Evolutionary conservation across 1,284 basidiomycete species (phyloP).

Genomic region (Puccinia polysora): DNA sequence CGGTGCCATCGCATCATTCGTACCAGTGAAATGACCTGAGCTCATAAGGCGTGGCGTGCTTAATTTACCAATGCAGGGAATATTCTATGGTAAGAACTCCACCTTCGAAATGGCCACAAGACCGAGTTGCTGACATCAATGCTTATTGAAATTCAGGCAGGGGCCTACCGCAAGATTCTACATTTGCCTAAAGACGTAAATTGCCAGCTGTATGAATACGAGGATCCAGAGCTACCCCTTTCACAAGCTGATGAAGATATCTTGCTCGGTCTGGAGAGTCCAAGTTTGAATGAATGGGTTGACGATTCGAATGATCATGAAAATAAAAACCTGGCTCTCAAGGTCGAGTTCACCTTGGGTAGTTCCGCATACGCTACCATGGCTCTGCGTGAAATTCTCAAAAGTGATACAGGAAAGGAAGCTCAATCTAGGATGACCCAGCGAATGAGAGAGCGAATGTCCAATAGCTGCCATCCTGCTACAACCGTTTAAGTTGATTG

Average conservation of each 20-base stretch:
- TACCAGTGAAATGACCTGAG: no score
- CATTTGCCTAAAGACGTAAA: constrained; percentile 74
- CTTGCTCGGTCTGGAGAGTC: constrained; percentile 66
- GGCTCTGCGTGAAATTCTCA: constrained; percentile 42
- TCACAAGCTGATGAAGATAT: constrained; percentile 92
- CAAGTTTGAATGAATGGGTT: constrained; percentile 25
- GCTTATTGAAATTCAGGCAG: constrained; percentile 65
- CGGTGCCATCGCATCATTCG: no score
- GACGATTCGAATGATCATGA: neutral
- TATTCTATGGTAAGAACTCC: constrained; percentile 43
- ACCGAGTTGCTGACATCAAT: no score
- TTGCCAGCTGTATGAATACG: constrained; percentile 79
- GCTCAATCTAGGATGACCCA: constrained; percentile 36
- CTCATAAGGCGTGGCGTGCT: no score
- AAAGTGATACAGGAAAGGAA: constrained; percentile 33
- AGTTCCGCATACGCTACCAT: constrained; percentile 43
- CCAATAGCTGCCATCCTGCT: neutral
- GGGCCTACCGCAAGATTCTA: constrained; percentile 86
- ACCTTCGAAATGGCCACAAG: no score
- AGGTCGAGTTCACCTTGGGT: constrained; percentile 39
- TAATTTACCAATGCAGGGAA: no score
- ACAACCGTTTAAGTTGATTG: neutral
- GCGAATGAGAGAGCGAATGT: constrained; percentile 26
- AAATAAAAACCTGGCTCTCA: constrained; percentile 32
- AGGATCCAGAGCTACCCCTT: constrained; percentile 82